Evolutionary conservation across 176 grass and related monocot genomes (phyloP).

Genomic region (Puccinellia tenuiflora): DNA sequence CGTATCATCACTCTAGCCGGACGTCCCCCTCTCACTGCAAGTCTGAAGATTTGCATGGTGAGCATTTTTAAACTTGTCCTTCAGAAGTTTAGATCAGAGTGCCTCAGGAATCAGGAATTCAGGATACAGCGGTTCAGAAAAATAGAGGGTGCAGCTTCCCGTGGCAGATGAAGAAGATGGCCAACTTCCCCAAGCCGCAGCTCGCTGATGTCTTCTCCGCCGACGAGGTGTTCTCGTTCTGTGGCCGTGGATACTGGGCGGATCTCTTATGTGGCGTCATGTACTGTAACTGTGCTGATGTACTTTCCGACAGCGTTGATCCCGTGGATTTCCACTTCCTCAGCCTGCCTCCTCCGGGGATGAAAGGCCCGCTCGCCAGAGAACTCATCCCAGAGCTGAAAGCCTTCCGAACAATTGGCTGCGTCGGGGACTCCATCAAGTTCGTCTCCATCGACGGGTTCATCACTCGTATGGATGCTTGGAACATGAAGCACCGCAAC

Average conservation of each 20-base stretch:
- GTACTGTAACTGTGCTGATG: not conserved
- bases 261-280: not conserved
- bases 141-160: too few relatives aligned
- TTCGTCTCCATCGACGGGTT: not conserved
- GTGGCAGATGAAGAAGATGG: not conserved
- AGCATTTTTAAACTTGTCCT: too few relatives aligned
- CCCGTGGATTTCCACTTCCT: not conserved
- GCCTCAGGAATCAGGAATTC: too few relatives aligned
- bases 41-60: too few relatives aligned
- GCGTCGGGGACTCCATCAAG: not conserved
- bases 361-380: not conserved
- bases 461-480: not conserved
- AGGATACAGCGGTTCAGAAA: too few relatives aligned
- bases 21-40: not conserved
- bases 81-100: too few relatives aligned
- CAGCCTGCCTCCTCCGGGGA: not conserved
- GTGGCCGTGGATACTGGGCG: not conserved
- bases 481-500: not conserved
- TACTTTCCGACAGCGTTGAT: not conserved
- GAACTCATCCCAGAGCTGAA: not conserved
- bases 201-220: not conserved
- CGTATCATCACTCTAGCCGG: not conserved
- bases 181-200: not conserved
- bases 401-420: not conserved
- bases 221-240: not conserved